Evolutionary conservation across 1,284 basidiomycete genomes (phyloP), one percentile per base, ranked within the genome.

Genomic region (Heterobasidion annosum): DNA sequence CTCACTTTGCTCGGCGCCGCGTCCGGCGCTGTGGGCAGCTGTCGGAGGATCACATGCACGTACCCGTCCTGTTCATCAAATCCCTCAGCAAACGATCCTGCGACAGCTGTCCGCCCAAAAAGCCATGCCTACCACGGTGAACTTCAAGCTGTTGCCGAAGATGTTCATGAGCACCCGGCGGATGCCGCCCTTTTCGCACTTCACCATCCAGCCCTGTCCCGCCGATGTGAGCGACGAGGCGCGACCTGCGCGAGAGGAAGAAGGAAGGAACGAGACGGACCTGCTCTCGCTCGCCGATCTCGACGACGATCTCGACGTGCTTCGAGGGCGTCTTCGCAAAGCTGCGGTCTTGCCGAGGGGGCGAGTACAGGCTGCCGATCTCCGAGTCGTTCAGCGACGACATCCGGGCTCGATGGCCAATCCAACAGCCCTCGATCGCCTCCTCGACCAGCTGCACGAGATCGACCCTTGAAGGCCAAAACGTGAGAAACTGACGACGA

Each of bases 141-240:
- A 97, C 70, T 97, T 97, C 60, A 96, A 74, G 63, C 93, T 93
- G 67, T 98, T 98, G 35, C 92, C 93, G 62, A 98, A 93, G 42
- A 98, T 70, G 67, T 98, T 98, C 93, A 98, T 97, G 59, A 98
- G 68, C 12, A 98, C 85, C 43, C 95, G 82, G 33, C 95, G 82
- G 56, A 98, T 86, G 18, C 95, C 95, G 43, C 91, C 93, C 61
- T 89, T 93, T 69, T 98, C 95, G 68, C 91, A 95, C 59, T 84
- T 85, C 37, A 97, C 75, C 15, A 77, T 74, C 95, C 95, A 98
- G 10, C 92, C 92, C 85, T 91, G 60, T 8, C 50, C 40, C 55
- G 53, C 8, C 32, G 50, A 54, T 47, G 50, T 51, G 19, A 12
- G 33, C 45, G 47, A 51, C 16, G 12, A 25, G 46, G 34, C 34